These are phyloP conservation scores for Backusella tarrabulga DNA, from an alignment of 192 early-diverging fungal genomes.

Conservation along the genomic window DNA sequence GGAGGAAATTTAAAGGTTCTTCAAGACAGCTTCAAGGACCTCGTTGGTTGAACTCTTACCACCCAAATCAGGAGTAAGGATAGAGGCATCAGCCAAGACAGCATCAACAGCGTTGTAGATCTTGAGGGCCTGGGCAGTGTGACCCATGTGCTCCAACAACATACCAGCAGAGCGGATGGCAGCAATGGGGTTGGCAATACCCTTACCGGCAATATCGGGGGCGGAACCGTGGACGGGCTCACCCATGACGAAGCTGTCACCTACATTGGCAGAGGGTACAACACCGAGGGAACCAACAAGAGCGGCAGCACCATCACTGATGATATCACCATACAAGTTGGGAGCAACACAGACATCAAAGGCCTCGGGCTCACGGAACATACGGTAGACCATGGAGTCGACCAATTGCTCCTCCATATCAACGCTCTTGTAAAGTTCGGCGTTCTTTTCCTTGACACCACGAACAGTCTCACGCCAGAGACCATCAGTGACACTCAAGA, in stretches of 20 bases:
- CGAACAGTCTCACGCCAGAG: slow-evolving; percentile 93
- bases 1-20: slow-evolving; percentile 46
- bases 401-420: slow-evolving; percentile 96
- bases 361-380: slow-evolving; percentile 95
- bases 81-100: slow-evolving; percentile 59
- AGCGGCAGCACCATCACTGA: slow-evolving; percentile 96
- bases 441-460: slow-evolving; percentile 63
- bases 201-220: slow-evolving; percentile 96
- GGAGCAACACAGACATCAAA: slow-evolving; percentile 98
- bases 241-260: slow-evolving; percentile 92
- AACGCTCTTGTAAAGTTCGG: slow-evolving; percentile 55
- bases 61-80: slow-evolving; percentile 87
- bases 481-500: slow-evolving; percentile 92
- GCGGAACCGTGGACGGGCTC: slow-evolving; percentile 92
- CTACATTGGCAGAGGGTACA: slow-evolving; percentile 95
- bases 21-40: slow-evolving; percentile 83
- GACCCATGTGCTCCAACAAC: slow-evolving; percentile 85
- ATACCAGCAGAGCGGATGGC: slow-evolving; percentile 93
- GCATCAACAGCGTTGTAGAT: slow-evolving; percentile 87
- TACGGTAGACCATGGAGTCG: slow-evolving; percentile 98
- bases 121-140: slow-evolving; percentile 63
- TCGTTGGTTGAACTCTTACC: slow-evolving; percentile 80
- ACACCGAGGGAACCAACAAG: slow-evolving; percentile 94
- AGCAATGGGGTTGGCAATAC: slow-evolving; percentile 96
- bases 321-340: slow-evolving; percentile 98